Percentiles rank a stretch among this genome's conserved stretches.
These are phyloP conservation scores for Rhizophora apiculata DNA, from an alignment of 345 rosid species.

Conservation along the genomic window DNA sequence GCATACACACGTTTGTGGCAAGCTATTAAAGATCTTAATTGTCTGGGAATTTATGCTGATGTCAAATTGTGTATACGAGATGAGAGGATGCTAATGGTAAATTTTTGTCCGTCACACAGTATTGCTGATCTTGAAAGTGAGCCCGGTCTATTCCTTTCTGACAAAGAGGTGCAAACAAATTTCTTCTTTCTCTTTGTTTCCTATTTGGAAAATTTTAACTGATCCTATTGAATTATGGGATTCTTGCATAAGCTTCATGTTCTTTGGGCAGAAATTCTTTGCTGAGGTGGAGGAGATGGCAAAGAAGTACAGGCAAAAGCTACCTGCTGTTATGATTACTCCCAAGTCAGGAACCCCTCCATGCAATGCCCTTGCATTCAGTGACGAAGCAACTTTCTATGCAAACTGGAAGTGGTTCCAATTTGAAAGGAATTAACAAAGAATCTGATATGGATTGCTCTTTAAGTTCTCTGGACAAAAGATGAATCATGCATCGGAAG, in stretches of 20 bases:
- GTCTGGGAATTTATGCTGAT: not conserved
- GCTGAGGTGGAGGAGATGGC: slow-evolving; percentile 89
- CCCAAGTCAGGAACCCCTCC: slow-evolving; percentile 31
- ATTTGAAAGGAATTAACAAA: slow-evolving; percentile 47
- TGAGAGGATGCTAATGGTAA: not conserved
- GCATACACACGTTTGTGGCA: not conserved
- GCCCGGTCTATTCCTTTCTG: slow-evolving; percentile 67
- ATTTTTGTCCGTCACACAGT: slow-evolving; percentile 40
- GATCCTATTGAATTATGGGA: not conserved
- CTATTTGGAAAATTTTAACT: not conserved
- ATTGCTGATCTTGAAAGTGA: slow-evolving; percentile 85
- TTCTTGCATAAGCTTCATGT: slow-evolving; percentile 7
- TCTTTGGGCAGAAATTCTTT: slow-evolving; percentile 56
- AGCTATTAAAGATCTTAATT: not conserved
- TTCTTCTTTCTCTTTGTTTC: slow-evolving; percentile 1
- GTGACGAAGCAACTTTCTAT: slow-evolving; percentile 49
- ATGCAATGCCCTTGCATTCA: slow-evolving; percentile 35
- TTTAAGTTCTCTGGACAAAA: not conserved
- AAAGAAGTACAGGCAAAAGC: slow-evolving; percentile 59
- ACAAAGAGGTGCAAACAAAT: slow-evolving; percentile 62
- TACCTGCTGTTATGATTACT: slow-evolving; percentile 29
- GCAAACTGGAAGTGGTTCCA: slow-evolving; percentile 95
- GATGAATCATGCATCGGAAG: not conserved
- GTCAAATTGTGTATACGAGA: not conserved
- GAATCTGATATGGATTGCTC: not conserved